Evolutionary conservation across 345 rosid species (phyloP).

Genomic region (Leavenworthia alabamica): DNA sequence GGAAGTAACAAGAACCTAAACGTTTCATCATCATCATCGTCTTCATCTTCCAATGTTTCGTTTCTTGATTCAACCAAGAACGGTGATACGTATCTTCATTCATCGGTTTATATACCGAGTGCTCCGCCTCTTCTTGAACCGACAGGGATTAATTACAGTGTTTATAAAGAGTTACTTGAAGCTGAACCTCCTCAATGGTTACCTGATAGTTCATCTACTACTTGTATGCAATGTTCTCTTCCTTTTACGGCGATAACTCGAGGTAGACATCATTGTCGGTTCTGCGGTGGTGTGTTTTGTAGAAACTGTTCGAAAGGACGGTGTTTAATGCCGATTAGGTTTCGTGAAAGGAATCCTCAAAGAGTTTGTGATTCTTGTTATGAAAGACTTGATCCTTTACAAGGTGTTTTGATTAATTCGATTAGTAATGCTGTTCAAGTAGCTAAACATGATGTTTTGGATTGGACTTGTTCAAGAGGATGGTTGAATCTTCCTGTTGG

Average conservation of each 20-base stretch:
- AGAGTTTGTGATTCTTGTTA: slow-evolving; percentile 93
- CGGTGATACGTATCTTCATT: slow-evolving; percentile 69
- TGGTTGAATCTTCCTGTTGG: slow-evolving; percentile 95
- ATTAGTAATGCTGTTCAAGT: slow-evolving; percentile 88
- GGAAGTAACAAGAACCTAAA: slow-evolving; percentile 48
- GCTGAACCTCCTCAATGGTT: slow-evolving; percentile 96
- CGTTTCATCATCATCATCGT: slow-evolving; percentile 31
- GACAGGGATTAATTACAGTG: slow-evolving; percentile 44
- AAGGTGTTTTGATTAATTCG: slow-evolving; percentile 65
- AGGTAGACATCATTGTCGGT: slow-evolving; percentile 96
- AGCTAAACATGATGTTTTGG: slow-evolving; percentile 88
- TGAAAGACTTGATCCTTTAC: slow-evolving; percentile 92
- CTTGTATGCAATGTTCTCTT: slow-evolving; percentile 76
- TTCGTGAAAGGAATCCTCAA: slow-evolving; percentile 86
- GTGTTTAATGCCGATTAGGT: slow-evolving; percentile 72
- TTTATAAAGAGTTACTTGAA: slow-evolving; percentile 66
- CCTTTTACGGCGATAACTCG: slow-evolving; percentile 75
- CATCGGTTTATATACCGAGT: slow-evolving; percentile 90
- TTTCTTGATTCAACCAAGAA: slow-evolving; percentile 68
- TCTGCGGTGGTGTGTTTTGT: slow-evolving; percentile 93
- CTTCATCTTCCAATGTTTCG: slow-evolving; percentile 50
- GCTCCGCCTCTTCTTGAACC: slow-evolving; percentile 89
- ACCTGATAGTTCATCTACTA: slow-evolving; percentile 71
- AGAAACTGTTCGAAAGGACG: slow-evolving; percentile 74
- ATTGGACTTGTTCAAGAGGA: slow-evolving; percentile 91